Conservation (phyloP, 352 stramenopile genomes). For the Pythium sukuiense region DNA sequence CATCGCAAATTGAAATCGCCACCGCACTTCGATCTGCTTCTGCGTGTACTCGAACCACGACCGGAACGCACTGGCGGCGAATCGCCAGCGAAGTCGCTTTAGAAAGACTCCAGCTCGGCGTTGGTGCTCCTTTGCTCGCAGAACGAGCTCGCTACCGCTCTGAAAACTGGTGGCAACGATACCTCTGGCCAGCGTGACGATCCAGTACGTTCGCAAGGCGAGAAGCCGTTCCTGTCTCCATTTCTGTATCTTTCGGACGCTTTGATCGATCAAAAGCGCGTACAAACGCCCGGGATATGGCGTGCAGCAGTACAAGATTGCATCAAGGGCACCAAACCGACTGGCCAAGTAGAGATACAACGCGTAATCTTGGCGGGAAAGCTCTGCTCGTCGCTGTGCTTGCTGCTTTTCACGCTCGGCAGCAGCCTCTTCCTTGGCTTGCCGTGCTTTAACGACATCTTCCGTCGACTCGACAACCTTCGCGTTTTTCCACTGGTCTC, state of each 20-base stretch:
- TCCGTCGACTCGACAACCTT: slow-evolving; percentile 4
- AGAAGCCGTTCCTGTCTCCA: slow-evolving; percentile 26
- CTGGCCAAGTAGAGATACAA: slow-evolving; percentile 30
- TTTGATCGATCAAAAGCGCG: slow-evolving; percentile 22
- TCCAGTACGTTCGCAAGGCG: slow-evolving; percentile 21
- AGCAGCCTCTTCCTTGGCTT: neutral
- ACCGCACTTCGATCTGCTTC: slow-evolving; percentile 25
- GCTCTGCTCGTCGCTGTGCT: slow-evolving; percentile 3
- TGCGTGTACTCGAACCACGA: slow-evolving; percentile 27
- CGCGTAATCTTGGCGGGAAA: slow-evolving; percentile 22
- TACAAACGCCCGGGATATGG: slow-evolving; percentile 33
- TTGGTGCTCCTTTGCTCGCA: slow-evolving; percentile 14
- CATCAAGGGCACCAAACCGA: slow-evolving; percentile 29
- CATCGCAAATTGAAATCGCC: slow-evolving; percentile 21
- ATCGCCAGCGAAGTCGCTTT: slow-evolving; percentile 13
- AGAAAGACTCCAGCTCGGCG: slow-evolving; percentile 14
- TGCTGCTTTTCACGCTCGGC: slow-evolving; percentile 7
- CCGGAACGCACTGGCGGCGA: slow-evolving; percentile 15
- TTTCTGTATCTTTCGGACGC: slow-evolving; percentile 23
- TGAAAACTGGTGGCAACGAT: neutral
- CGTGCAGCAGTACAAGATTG: slow-evolving; percentile 32
- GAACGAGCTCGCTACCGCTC: neutral
- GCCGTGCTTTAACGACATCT: neutral
- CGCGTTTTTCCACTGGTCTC: neutral
- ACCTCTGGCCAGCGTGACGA: slow-evolving; percentile 2